Base-by-base conservation (phyloP, 2,329 filamentous ascomycete genomes). In the Pseudogymnoascus sp. region DNA sequence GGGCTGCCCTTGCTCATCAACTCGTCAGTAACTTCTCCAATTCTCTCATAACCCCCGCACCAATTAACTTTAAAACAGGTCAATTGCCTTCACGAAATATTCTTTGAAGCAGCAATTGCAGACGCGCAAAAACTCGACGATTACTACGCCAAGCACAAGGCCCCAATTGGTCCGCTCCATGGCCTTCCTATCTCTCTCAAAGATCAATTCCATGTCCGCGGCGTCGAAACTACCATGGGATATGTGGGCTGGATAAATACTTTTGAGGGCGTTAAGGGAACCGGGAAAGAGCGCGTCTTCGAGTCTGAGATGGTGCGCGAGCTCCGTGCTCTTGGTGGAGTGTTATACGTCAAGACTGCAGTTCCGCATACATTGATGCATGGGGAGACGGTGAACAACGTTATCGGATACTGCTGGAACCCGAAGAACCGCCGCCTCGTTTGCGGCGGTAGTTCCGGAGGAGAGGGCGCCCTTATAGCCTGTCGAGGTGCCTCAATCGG, bases 171-270 rank as follows among this genome's bases (percentile, higher is more conserved):
- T 2, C 75, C 75, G 7, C 69, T 77, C 49, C 72, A 79, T 67
- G 71, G 77, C n/a, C 66, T 77, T 14, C 75, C 75, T 28, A 70
- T 78, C 16, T 74, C 72, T 62, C 64, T 77, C 22, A 77, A 77
- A 58, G 75, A 77, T 60, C 73, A 73, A 65, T 72, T 67, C 65
- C 72, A 68, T 66, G 71, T 69, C 38, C 72, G 64, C 64, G 73
- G 67, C 62, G 72, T 69, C 23, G 70, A 67, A 66, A 70, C 68
- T 52, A 73, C 68, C 16, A 87, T 87, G 77, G 85, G 84, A 11
- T 88, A 87, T 68, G 77, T 87, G 23, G 83, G 84, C n/a, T 85
- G 84, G 79, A 81, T 87, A n/a, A 81, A 80, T 5, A 82, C 81
- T 0, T 82, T 85, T 66, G 73, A 87, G 71, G 84, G 82, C 60